Evolutionary conservation across 768 basidiomycete species (phyloP).

Genomic region (Sporobolomyces phaffii): DNA sequence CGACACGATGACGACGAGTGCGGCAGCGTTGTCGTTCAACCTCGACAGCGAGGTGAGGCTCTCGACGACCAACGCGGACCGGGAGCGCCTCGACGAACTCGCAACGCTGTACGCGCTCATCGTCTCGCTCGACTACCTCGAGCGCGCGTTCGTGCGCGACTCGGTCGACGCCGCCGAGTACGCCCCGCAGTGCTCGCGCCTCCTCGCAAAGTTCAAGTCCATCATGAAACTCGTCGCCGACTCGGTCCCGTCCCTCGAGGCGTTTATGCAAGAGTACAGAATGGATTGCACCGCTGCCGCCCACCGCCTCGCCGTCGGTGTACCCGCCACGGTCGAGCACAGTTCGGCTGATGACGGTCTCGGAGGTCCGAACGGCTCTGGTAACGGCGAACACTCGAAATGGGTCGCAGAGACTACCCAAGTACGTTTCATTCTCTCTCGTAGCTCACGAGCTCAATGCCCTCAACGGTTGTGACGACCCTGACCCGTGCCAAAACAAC

Average conservation of each 20-base stretch:
- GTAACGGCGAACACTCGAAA: slow-evolving; percentile 71
- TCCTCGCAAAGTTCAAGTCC: slow-evolving; percentile 96
- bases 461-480: too few relatives aligned
- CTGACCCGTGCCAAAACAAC: too few relatives aligned
- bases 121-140: slow-evolving; percentile 85
- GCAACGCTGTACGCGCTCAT: slow-evolving; percentile 89
- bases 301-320: slow-evolving; percentile 81
- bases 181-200: slow-evolving; percentile 85
- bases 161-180: slow-evolving; percentile 89
- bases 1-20: neutral
- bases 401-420: slow-evolving; percentile 98
- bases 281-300: slow-evolving; percentile 91
- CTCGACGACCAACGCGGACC: slow-evolving; percentile 76
- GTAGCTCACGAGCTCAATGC: too few relatives aligned
- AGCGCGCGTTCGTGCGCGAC: slow-evolving; percentile 91
- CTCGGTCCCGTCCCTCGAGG: slow-evolving; percentile 74
- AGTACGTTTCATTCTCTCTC: slow-evolving; percentile 49
- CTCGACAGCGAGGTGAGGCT: slow-evolving; percentile 64
- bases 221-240: slow-evolving; percentile 92
- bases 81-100: slow-evolving; percentile 79
- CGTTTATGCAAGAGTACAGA: slow-evolving; percentile 82
- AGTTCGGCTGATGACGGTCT: slow-evolving; percentile 65
- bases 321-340: slow-evolving; percentile 94
- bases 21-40: slow-evolving; percentile 45
- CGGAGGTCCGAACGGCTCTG: neutral